Base-by-base conservation (phyloP, 208 protist genomes). In the Trypanosoma boissoni region DNA sequence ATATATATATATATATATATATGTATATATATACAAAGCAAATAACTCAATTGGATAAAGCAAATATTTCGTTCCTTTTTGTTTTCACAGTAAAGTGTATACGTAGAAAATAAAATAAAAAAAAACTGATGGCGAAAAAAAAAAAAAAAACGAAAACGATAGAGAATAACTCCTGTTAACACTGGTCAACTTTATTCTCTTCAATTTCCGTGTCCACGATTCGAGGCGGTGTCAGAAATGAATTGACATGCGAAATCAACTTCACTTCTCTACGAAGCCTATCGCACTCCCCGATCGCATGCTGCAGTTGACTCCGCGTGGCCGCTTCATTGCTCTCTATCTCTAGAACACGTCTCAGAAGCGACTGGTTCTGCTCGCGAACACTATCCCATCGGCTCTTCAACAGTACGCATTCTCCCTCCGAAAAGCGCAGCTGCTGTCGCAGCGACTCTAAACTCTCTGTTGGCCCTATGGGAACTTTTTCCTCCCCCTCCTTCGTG, bases 371-470 rank as follows among this genome's bases (percentile, higher is more conserved):
- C 28, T 65, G 49, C 12, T 65, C 49, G 29, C 49, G 53, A 16
- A 56, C 7, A 24, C 9, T 29, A 32, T 51, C 7, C 59, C 59
- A 65, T 48, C 59, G 53, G 36, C 50, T 65, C 32, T 6, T 58
- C 29, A 65, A 14, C 28, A 65, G 23, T 20, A 14, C 37, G 31
- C 59, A 65, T 16, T 65, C 48, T 32, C 49, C 49, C 37, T 65
- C 50, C 12, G 49, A 18, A 48, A 58, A 37, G 2, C 24, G 23
- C 28, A 65, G 50, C 20, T 65, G 48, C 27, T 51, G 32, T 2
- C 36, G 59, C 20, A 65, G 45, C 4, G 24, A 14, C 5, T 49
- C 34, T 12, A 12, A 6, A 6, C n/a, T n/a, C n/a, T n/a, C n/a
- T n/a, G n/a, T n/a, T n/a, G n/a, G n/a, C n/a, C n/a, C n/a, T n/a